Evolutionary conservation across 148 eudicot species (phyloP), one percentile per base, ranked within the genome.

Genomic region (Rhododendron ovatum): DNA sequence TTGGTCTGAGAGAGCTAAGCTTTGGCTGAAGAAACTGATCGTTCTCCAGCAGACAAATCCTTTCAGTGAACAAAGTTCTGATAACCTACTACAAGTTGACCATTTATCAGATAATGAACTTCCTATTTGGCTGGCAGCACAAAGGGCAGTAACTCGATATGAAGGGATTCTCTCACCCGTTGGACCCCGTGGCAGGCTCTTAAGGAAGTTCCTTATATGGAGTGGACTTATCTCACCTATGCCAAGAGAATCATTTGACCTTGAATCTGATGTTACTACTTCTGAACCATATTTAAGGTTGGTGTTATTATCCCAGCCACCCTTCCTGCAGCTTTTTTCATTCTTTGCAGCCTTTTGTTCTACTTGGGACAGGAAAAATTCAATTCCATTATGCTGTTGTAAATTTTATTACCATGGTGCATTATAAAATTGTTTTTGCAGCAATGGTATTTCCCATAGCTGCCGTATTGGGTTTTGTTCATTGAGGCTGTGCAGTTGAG

Each of bases 61-160:
- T 86, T 90, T 83, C 65, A 87, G 90, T 86, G 89, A 88, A 78
- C 85, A 90, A 89, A 85, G 84, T 59, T 81, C 87, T 57, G 91
- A 92, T 83, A 82, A 88, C 24, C 45, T 47, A 61, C 53, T 86
- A 35, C 88, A 86, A 81, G 79, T 84, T 85, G 94, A 92, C 80
- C 87, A 87, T 12, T 75, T 88, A 82, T 87, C 89, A 22, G 90
- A 91, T 71, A 82, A 30, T 82, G 93, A 92, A 61, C 88, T 94
- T 82, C 96, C 98, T 84, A 92, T 96, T 77, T 94, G 96, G 96
- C 88, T 92, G 83, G 99, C 98, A 71, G 98, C 99, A 82, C 94
- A 96, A 82, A 93, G 90, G 90, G 99, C 99, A 84, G 97, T 95
- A 74, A 91, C 90, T 90, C 99, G 96, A 80, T 96, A 96, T 85